Conservation (phyloP, 495 filamentous ascomycete genomes). For the Podospora pseudoanserina region DNA sequence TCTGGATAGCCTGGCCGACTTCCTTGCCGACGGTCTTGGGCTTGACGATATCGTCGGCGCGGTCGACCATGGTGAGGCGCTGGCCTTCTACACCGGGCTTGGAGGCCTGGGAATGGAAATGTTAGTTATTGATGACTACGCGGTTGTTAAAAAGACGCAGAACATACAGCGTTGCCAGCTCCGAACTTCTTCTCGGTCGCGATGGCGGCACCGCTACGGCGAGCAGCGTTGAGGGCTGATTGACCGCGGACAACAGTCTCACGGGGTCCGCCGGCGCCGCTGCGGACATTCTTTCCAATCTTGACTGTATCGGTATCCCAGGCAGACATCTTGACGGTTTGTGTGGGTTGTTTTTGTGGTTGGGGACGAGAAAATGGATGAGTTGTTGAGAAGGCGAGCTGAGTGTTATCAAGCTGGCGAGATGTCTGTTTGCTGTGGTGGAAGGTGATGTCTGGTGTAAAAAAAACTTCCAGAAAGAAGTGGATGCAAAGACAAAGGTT, state of each 20-base stretch:
- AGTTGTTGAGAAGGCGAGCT: neutral
- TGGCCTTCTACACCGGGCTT: slow-evolving; percentile 76
- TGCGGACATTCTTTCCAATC: slow-evolving; percentile 79
- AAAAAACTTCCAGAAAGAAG: neutral
- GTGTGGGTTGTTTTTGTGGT: slow-evolving; percentile 8
- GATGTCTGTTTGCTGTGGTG: neutral
- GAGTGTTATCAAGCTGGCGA: neutral
- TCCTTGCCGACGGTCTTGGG: slow-evolving; percentile 79
- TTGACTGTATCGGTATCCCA: slow-evolving; percentile 82
- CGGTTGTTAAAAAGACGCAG: neutral
- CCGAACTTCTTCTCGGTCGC: slow-evolving; percentile 91
- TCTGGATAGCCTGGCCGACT: slow-evolving; percentile 79
- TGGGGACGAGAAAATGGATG: slow-evolving; percentile 4
- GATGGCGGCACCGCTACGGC: slow-evolving; percentile 69
- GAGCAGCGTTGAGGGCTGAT: slow-evolving; percentile 84
- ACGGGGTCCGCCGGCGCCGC: slow-evolving; percentile 58
- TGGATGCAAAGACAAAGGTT: slow-evolving; percentile 7
- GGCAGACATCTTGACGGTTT: slow-evolving; percentile 48
- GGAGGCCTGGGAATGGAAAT: slow-evolving; percentile 41
- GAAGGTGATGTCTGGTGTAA: neutral
- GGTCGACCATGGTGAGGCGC: slow-evolving; percentile 96
- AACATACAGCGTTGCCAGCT: slow-evolving; percentile 71
- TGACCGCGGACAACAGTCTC: slow-evolving; percentile 87
- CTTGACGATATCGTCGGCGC: slow-evolving; percentile 94
- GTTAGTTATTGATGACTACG: neutral